These are phyloP conservation scores for Setaria italica DNA, from an alignment of 202 grass and related monocot genomes.

Conservation along the genomic window DNA sequence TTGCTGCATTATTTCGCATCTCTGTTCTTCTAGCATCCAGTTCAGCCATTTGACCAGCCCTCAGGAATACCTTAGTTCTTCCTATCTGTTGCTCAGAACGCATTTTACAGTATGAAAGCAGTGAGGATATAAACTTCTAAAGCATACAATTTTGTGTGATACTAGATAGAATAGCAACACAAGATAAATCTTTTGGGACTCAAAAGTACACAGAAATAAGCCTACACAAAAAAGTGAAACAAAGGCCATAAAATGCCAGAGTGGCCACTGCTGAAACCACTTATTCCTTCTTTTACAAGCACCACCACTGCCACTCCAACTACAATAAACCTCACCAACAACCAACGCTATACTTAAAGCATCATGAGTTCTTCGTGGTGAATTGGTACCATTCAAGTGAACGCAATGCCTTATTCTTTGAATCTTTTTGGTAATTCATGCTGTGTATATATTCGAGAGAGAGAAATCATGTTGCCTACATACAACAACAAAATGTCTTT, in stretches of 20 bases:
- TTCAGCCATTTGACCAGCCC: slow-evolving; percentile 99
- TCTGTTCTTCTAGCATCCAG: slow-evolving; percentile 97
- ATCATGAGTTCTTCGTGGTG: slow-evolving; percentile 21
- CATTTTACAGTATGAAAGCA: slow-evolving; percentile 38
- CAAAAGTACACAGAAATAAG: slow-evolving; percentile 19
- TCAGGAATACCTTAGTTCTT: slow-evolving; percentile 92
- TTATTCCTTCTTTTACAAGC: slow-evolving; percentile 37
- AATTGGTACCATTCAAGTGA: slow-evolving; percentile 18
- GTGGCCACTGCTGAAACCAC: slow-evolving; percentile 13
- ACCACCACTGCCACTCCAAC: neutral
- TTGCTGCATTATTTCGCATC: slow-evolving; percentile 79
- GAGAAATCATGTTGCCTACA: neutral
- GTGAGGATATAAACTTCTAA: slow-evolving; percentile 25
- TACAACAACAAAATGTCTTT: slow-evolving; percentile 38
- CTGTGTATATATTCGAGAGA: neutral
- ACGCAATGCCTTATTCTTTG: slow-evolving; percentile 13
- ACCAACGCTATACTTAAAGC: slow-evolving; percentile 34
- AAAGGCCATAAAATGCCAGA: slow-evolving; percentile 7
- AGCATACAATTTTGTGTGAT: slow-evolving; percentile 28
- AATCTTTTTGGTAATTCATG: slow-evolving; percentile 4
- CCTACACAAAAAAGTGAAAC: slow-evolving; percentile 26
- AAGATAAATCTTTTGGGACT: slow-evolving; percentile 35
- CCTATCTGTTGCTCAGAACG: slow-evolving; percentile 70
- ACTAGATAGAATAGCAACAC: slow-evolving; percentile 35
- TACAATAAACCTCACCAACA: slow-evolving; percentile 37